Conservation (phyloP, 768 basidiomycete species). For the Tylopilus intermedius region DNA sequence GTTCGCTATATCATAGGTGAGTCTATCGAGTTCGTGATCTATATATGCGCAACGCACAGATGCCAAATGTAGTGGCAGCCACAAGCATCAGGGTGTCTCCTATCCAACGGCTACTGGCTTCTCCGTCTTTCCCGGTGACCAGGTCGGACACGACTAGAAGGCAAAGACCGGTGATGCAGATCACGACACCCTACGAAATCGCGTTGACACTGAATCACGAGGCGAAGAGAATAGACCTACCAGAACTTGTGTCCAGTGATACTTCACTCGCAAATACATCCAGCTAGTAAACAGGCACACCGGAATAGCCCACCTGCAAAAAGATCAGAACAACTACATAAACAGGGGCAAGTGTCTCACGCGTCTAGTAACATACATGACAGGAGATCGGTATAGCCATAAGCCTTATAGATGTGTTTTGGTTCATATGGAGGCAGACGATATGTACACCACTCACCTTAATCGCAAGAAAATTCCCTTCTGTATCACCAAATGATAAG, state of each 20-base stretch:
- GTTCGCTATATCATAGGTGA: slow-evolving; percentile 51
- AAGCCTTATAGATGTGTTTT: slow-evolving; percentile 44
- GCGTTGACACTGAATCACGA: too few relatives aligned
- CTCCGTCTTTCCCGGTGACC: slow-evolving; percentile 68
- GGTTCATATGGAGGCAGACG: neutral
- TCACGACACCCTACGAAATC: slow-evolving; percentile 52
- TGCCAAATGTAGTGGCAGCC: slow-evolving; percentile 80
- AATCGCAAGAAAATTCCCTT: slow-evolving; percentile 81
- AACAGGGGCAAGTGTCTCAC: slow-evolving; percentile 33
- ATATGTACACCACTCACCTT: slow-evolving; percentile 39
- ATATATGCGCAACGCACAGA: slow-evolving; percentile 48
- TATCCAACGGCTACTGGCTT: slow-evolving; percentile 56
- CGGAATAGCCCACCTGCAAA: slow-evolving; percentile 76
- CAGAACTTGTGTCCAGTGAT: slow-evolving; percentile 79
- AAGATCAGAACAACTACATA: neutral
- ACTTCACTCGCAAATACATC: slow-evolving; percentile 72
- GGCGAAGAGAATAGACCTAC: slow-evolving; percentile 33
- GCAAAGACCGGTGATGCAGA: slow-evolving; percentile 70
- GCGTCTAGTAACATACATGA: slow-evolving; percentile 92
- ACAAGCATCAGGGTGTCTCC: slow-evolving; percentile 84
- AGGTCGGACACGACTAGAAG: slow-evolving; percentile 76
- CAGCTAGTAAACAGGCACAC: slow-evolving; percentile 77
- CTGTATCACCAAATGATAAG: slow-evolving; percentile 74
- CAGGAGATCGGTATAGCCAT: slow-evolving; percentile 77
- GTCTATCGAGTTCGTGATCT: neutral